Evolutionary conservation across 495 filamentous ascomycete genomes (phyloP).

Genomic region (Chaetomium fimeti): DNA sequence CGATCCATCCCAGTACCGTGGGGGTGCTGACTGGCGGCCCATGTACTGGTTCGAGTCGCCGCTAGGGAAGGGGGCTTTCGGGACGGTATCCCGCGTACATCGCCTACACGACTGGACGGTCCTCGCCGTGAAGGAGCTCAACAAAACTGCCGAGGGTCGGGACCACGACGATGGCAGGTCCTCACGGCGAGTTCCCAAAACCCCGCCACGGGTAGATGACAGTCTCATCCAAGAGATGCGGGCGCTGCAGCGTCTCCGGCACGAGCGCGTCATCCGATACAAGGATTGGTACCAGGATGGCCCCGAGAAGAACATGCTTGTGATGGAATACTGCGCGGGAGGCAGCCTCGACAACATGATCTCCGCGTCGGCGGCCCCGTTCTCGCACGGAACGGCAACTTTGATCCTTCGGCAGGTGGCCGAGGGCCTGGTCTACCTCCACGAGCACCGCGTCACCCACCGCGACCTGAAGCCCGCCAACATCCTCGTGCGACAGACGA

Average conservation of each 20-base stretch:
- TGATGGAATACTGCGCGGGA: conserved; percentile 4
- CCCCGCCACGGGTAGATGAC: not conserved
- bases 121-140: conserved; percentile 7
- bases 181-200: too few relatives aligned
- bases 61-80: not conserved
- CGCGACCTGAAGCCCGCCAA: conserved; percentile 8
- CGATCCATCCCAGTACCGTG: not conserved
- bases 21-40: not conserved
- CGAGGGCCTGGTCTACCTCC: conserved; percentile 1
- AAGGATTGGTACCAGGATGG: conserved; percentile 3
- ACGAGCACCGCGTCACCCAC: not conserved
- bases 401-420: not conserved
- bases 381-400: not conserved
- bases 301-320: not conserved
- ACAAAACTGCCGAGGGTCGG: too few relatives aligned
- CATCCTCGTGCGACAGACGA: conserved; percentile 8
- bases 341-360: conserved; percentile 1
- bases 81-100: not conserved
- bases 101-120: conserved; percentile 10
- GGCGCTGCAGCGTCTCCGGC: not conserved
- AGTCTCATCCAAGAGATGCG: not conserved
- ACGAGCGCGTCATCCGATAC: not conserved
- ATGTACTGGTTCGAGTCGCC: conserved; percentile 11
- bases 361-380: not conserved
- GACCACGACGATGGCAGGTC: too few relatives aligned